Evolutionary conservation across 75 land plant genomes (phyloP), one percentile per base, ranked within the genome.

Genomic region (Isoetes taiwanensis): DNA sequence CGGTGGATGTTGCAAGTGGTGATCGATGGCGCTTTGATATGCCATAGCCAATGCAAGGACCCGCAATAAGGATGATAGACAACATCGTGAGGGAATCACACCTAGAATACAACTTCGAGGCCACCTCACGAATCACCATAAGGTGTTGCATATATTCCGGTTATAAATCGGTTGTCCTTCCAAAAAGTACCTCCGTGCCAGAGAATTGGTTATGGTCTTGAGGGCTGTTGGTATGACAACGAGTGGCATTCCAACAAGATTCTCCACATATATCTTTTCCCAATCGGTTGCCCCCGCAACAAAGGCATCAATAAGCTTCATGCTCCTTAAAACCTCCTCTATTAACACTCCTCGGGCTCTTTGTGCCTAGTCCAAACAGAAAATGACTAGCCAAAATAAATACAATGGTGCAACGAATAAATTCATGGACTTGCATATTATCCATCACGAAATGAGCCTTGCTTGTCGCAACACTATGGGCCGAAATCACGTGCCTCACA

Each of bases 401-500:
- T 6, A 6, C 50, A 43, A 16, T 4, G 23, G 5, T 19, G 6
- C 23, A 43, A 26, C 14, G 3, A 57, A 33, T 2, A 34, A 17
- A 3, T 32, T 26, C 4, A 9, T 2, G 31, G 17, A 81, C 91
- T 80, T 86, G 91, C 16, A 86, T 10, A 61, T 82, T 81, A 35
- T 86, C 91, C 33, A 86, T 80, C 1, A 85, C 91, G 91, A 65
- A 26, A 86, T 57, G 34, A 86, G 40, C 2, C 86, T 75, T 1
- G 91, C 83, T 54, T 83, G 85, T 6, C 91, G 74, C 2, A 86
- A 70, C 46, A 81, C 91, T 24, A 73, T 63, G 3, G 86, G 91
- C 91, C 91, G 77, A 58, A 78, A 54, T 82, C 86, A 67, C 76
- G 91, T 32, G 82, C 91, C 72, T 86, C 91, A 65, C 77, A 86